Percentiles rank a stretch among this genome's conserved stretches.
Evolutionary conservation across 2,329 filamentous ascomycete species (phyloP).

Genomic region (Diaporthe citri): DNA sequence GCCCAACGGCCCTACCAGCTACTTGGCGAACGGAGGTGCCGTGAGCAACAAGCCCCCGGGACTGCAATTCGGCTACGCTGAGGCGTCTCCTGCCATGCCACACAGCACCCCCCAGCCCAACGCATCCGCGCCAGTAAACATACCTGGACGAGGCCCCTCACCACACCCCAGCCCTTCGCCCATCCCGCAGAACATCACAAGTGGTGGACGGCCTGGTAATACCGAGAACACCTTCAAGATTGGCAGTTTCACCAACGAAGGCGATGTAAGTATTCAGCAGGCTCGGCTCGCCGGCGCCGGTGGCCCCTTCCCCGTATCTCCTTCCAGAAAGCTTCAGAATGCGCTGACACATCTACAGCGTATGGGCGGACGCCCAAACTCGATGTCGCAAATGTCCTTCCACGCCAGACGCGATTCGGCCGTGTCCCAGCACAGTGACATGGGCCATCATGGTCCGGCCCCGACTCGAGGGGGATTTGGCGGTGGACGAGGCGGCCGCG

Average conservation of each 20-base stretch:
- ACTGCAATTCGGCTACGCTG: constrained; percentile 86
- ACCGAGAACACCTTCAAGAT: constrained; percentile 75
- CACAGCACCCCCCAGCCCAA: constrained; percentile 75
- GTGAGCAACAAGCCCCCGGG: constrained; percentile 65
- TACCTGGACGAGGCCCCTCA: constrained; percentile 78
- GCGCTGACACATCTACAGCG: constrained; percentile 58
- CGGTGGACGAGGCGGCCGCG: constrained; percentile 58
- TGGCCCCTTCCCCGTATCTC: constrained; percentile 36
- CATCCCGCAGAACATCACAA: constrained; percentile 87
- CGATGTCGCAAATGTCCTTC: constrained; percentile 56
- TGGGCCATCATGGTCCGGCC: constrained; percentile 71
- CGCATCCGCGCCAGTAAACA: constrained; percentile 70
- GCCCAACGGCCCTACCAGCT: constrained; percentile 82
- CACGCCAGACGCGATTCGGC: constrained; percentile 90
- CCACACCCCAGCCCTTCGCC: constrained; percentile 92
- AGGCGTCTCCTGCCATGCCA: constrained; percentile 72
- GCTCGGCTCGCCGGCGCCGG: neutral
- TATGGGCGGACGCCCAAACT: constrained; percentile 74
- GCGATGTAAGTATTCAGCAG: constrained; percentile 74
- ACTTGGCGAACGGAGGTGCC: constrained; percentile 80
- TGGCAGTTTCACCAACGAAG: constrained; percentile 85
- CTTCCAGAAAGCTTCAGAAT: constrained; percentile 35
- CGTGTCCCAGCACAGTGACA: constrained; percentile 83
- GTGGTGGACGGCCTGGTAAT: constrained; percentile 79
- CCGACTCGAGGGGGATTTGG: constrained; percentile 69